These are phyloP conservation scores for Zanthoxylum bungeanum DNA, from an alignment of 345 rosid species.

Conservation along the genomic window DNA sequence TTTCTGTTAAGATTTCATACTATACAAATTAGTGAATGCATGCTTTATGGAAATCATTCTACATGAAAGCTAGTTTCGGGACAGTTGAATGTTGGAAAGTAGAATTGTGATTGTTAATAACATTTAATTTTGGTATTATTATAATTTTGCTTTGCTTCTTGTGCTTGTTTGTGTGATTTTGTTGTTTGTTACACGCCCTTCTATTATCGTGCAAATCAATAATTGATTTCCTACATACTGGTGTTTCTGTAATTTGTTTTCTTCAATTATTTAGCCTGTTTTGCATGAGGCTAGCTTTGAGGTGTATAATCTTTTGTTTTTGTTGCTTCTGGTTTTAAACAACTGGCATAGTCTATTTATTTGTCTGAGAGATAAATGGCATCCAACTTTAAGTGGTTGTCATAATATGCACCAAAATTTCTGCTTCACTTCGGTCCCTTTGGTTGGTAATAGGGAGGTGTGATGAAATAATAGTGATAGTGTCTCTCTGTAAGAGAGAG, in stretches of 20 bases:
- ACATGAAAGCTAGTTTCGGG: neutral
- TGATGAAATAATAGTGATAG: neutral
- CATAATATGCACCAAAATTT: neutral
- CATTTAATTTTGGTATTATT: neutral
- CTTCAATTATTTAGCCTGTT: neutral
- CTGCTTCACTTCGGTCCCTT: neutral
- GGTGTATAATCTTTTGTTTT: neutral
- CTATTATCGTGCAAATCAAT: neutral
- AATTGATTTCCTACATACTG: neutral
- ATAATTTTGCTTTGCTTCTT: neutral
- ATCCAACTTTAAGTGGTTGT: neutral
- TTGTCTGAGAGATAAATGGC: neutral
- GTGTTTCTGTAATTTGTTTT: neutral
- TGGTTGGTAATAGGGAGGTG: neutral
- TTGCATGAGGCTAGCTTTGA: neutral
- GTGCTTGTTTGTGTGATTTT: neutral
- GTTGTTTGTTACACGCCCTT: neutral
- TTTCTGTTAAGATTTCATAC: too few species aligned
- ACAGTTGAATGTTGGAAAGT: neutral
- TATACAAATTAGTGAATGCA: neutral
- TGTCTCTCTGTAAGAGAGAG: neutral
- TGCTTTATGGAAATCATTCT: neutral
- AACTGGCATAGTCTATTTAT: neutral
- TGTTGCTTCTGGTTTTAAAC: neutral
- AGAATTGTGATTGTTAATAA: neutral